phyloP scores from a whole-genome alignment of 1,284 basidiomycete species.

The Ganoderma resinaceum region DNA sequence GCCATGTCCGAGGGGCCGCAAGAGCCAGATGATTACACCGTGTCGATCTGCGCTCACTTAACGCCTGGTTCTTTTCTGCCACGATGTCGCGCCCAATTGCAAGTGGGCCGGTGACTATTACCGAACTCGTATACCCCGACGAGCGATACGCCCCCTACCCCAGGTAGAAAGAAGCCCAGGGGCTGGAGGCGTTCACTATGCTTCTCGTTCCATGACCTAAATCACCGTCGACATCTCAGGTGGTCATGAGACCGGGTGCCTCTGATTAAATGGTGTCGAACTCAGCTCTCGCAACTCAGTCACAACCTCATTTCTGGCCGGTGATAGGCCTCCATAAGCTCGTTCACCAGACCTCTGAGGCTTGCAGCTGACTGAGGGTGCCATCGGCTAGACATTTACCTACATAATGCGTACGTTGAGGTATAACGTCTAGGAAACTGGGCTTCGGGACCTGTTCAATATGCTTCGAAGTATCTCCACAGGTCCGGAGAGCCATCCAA shows the following conservation, averaged over 20 bases:
- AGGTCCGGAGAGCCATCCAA: background rate
- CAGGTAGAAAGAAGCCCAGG: background rate
- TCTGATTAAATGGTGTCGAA: background rate
- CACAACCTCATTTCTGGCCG: background rate
- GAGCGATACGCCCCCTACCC: background rate
- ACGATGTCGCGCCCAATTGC: background rate
- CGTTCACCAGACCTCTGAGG: background rate
- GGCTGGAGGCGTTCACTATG: background rate
- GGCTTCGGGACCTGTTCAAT: background rate
- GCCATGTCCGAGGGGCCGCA: background rate
- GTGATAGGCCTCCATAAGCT: background rate
- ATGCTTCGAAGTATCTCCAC: background rate
- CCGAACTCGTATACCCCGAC: background rate
- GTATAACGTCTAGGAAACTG: background rate
- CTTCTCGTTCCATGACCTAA: background rate
- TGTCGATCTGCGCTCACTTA: background rate
- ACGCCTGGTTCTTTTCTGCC: background rate
- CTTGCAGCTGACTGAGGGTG: background rate
- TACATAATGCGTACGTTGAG: background rate
- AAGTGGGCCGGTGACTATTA: background rate
- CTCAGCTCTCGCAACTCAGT: background rate
- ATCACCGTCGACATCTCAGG: background rate
- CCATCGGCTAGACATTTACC: background rate
- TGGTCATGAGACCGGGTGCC: background rate
- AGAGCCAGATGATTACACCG: background rate